Evolutionary conservation across 129 eudicot species (phyloP).

Genomic region (Chrysanthemum lavandulifolium): DNA sequence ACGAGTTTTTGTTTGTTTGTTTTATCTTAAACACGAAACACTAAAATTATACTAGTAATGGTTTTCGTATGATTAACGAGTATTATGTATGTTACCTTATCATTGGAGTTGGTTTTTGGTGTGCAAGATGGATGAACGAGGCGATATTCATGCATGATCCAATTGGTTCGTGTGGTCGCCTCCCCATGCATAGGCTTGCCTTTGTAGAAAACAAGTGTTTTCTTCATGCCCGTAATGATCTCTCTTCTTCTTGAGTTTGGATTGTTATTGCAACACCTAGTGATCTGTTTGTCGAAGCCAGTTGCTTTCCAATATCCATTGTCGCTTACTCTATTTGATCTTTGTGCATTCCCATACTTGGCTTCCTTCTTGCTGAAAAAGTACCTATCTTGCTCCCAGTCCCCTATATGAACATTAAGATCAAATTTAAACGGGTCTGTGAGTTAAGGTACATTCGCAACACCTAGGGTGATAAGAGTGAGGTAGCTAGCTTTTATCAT

Average conservation of each 20-base stretch:
- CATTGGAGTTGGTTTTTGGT: slow-evolving; percentile 15
- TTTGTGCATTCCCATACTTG: slow-evolving; percentile 36
- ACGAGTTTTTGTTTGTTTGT: neutral
- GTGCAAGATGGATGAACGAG: slow-evolving; percentile 40
- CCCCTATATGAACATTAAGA: slow-evolving; percentile 38
- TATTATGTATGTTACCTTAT: slow-evolving; percentile 26
- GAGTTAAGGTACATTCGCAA: neutral
- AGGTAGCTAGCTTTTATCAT: neutral
- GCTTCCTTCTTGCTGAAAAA: slow-evolving; percentile 69
- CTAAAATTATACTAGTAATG: neutral
- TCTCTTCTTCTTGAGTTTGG: slow-evolving; percentile 25
- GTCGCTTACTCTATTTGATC: slow-evolving; percentile 39
- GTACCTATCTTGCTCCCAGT: slow-evolving; percentile 62
- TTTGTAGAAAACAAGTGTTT: slow-evolving; percentile 56
- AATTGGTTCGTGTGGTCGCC: slow-evolving; percentile 43
- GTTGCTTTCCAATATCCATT: slow-evolving; percentile 68
- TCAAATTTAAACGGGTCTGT: neutral
- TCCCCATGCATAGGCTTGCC: slow-evolving; percentile 41
- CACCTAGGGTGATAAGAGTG: neutral
- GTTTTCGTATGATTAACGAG: neutral
- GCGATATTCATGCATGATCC: slow-evolving; percentile 87
- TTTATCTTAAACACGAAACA: neutral
- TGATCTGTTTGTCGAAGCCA: slow-evolving; percentile 53
- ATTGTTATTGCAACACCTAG: slow-evolving; percentile 31
- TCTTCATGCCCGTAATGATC: slow-evolving; percentile 59